Evolutionary conservation across 148 eudicot species (phyloP), one percentile per base, ranked within the genome.

Genomic region (Drosera capensis): DNA sequence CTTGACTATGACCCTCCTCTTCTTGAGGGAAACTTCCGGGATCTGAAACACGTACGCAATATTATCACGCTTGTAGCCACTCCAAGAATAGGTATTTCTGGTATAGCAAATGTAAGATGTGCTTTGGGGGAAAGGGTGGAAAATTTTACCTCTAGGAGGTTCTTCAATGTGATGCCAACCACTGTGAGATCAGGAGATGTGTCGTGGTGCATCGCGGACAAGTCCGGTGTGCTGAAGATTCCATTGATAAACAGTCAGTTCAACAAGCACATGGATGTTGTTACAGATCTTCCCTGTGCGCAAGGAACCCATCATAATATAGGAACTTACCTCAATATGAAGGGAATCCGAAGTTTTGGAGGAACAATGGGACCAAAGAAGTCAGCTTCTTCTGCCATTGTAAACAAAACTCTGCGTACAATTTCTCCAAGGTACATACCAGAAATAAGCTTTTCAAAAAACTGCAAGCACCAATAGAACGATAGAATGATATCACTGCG

Each of bases 141-240:
- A 54, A 18, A 14, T 23, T 22, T 31, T 64, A 85, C 95, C 82
- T 75, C 80, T 14, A 80, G 60, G 37, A 78, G 40, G 26, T 74
- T 73, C 68, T 68, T 71, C 56, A 80, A 67, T 61, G 65, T 78
- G 26, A 41, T 50, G 16, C 73, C 86, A 8, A 86, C 73, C 24
- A 75, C 67, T 35, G 29, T 68, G 55, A 86, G 86, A 56, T 81
- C 92, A 1, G 76, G 47, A 24, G 95, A 78, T 43, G 75, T 52
- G 53, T 80, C 92, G 28, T 80, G 80, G 69, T 81, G 95, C 92
- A 85, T 86, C 23, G 86, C 92, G 39, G 95, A 80, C 83, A 81
- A 75, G 37, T 70, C 74, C 31, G 92, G 95, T 23, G 92, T 86
- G 66, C 95, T 86, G 68, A 51, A 45, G 20, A 52, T 52, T 47